Evolutionary conservation across 768 basidiomycete species (phyloP).

Genomic region (Phlebiopsis gigantea): DNA sequence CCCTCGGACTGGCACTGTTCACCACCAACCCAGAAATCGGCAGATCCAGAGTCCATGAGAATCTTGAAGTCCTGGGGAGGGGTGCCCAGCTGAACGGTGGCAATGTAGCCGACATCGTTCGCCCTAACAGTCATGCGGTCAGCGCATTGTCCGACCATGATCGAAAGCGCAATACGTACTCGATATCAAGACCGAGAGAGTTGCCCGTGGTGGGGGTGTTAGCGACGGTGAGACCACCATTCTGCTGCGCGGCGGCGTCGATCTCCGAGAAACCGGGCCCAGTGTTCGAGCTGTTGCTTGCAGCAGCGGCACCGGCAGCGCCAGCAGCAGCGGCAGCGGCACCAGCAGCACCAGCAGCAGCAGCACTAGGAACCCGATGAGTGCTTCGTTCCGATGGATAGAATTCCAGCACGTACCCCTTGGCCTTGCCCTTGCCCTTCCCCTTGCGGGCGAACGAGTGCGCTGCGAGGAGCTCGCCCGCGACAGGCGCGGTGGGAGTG

Average conservation of each 20-base stretch:
- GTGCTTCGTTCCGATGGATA: not conserved
- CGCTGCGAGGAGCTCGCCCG: not conserved
- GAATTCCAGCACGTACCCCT: not conserved
- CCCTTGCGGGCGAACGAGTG: constrained; percentile 10
- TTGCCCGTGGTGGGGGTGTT: constrained; percentile 37
- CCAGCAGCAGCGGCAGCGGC: constrained; percentile 6
- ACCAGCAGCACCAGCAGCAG: not conserved
- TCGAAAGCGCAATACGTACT: constrained; percentile 35
- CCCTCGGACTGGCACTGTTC: constrained; percentile 27
- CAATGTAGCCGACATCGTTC: constrained; percentile 49
- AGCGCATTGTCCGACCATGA: not conserved
- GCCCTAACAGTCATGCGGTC: constrained; percentile 26
- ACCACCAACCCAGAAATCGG: constrained; percentile 39
- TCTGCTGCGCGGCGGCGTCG: constrained; percentile 31
- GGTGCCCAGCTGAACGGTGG: constrained; percentile 38
- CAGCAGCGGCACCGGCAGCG: constrained; percentile 6
- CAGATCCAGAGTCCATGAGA: constrained; percentile 44
- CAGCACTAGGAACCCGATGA: not conserved
- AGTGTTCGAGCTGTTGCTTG: constrained; percentile 12
- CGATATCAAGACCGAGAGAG: constrained; percentile 66
- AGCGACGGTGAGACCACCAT: constrained; percentile 38
- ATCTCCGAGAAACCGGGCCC: constrained; percentile 26
- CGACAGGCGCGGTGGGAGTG: not conserved
- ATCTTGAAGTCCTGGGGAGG: constrained; percentile 37
- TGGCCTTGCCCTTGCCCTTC: constrained; percentile 4